phyloP scores from a whole-genome alignment of 1,284 basidiomycete species.

The Trichosporon sp. region DNA sequence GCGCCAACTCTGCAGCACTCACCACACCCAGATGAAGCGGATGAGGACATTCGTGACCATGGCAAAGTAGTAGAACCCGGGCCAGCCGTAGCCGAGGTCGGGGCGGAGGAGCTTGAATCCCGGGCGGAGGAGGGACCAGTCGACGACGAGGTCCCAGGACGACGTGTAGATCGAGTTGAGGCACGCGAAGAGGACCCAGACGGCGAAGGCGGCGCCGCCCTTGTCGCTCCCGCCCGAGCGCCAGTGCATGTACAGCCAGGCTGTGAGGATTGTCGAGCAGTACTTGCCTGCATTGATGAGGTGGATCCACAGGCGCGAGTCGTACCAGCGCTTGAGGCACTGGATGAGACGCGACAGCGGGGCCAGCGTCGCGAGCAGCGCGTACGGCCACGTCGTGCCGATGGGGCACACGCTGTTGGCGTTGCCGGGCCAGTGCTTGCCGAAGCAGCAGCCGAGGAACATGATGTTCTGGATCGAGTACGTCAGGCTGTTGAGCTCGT shows the following conservation, averaged over 20 bases:
- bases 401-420: constrained; percentile 63
- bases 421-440: constrained; percentile 37
- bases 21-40: constrained; percentile 73
- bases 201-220: constrained; percentile 55
- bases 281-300: constrained; percentile 85
- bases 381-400: constrained; percentile 55
- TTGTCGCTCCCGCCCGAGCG: constrained; percentile 54
- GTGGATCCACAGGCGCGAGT: constrained; percentile 69
- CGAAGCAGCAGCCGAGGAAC: constrained; percentile 45
- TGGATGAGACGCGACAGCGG: constrained; percentile 70
- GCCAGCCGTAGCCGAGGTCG: constrained; percentile 66
- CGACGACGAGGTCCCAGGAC: constrained; percentile 64
- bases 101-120: constrained; percentile 66
- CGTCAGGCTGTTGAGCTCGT: constrained; percentile 69
- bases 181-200: constrained; percentile 62
- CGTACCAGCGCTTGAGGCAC: constrained; percentile 76
- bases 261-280: constrained; percentile 60
- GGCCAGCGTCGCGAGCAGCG: constrained; percentile 51
- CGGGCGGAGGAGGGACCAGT: constrained; percentile 61
- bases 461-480: constrained; percentile 71
- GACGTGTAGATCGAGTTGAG: constrained; percentile 67
- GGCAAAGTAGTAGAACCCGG: constrained; percentile 52
- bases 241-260: constrained; percentile 69
- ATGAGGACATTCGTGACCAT: constrained; percentile 63
- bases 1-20: background rate